Conservation (phyloP, 2,329 filamentous ascomycete genomes). For the Talaromyces sp. region DNA sequence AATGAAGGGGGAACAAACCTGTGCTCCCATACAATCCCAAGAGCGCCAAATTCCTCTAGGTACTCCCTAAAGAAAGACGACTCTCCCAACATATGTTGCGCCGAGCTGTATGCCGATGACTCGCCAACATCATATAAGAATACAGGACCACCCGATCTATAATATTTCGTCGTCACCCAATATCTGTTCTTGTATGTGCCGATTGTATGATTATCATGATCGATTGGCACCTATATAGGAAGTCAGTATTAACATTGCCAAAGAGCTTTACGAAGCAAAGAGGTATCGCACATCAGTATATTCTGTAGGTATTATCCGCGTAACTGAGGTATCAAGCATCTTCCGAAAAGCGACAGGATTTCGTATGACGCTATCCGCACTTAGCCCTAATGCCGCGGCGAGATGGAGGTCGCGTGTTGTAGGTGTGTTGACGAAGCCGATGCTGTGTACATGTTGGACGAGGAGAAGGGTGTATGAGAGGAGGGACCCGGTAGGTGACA, state of each 20-base stretch:
- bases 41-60: conserved; percentile 34
- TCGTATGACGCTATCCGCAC: conserved; percentile 19
- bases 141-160: conserved; percentile 53
- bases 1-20: conserved; percentile 34
- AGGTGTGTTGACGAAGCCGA: conserved; percentile 19
- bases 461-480: conserved; percentile 13
- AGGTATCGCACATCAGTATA: conserved; percentile 1
- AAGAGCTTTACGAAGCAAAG: background rate
- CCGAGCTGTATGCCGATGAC: conserved; percentile 38
- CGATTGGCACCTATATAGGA: conserved; percentile 29
- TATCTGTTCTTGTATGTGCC: conserved; percentile 55
- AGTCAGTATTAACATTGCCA: background rate
- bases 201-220: conserved; percentile 33
- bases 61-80: conserved; percentile 31
- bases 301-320: conserved; percentile 7
- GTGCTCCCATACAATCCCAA: conserved; percentile 43
- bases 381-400: conserved; percentile 22
- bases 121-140: conserved; percentile 51
- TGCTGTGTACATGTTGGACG: conserved; percentile 17
- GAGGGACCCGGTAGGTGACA: background rate
- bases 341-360: conserved; percentile 19
- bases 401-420: conserved; percentile 21
- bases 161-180: conserved; percentile 53
- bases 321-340: conserved; percentile 10
- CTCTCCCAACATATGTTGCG: conserved; percentile 34